Evolutionary conservation across 2,329 filamentous ascomycete genomes (phyloP), one percentile per base, ranked within the genome.

Genomic region (Talaromyces albobiverticillius): DNA sequence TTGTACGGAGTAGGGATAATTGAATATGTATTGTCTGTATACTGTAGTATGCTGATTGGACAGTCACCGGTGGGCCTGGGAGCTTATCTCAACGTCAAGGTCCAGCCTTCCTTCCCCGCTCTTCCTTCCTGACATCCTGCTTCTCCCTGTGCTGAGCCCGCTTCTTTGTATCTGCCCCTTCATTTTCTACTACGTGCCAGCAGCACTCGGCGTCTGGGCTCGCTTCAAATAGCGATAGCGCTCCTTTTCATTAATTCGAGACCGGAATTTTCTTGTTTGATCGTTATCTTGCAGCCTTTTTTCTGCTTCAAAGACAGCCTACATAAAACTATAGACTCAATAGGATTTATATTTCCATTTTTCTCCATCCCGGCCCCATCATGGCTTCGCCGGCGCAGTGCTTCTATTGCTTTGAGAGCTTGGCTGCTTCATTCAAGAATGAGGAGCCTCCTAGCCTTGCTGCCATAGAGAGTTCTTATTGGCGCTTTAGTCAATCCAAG

Each of bases 321-420:
- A 29, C n/a, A 29, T 46, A 48, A 18, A 53, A 13, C n/a, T 13
- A 48, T 47, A 53, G 43, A 46, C 34, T 34, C 42, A 38, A 48
- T 42, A 32, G 4, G 3, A n/a, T n/a, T 53, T n/a, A 47, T 13
- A 34, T 4, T 6, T 20, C 25, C 32, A 38, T 32, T 46, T 48
- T 41, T 45, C 45, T 20, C 40, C 14, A 26, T 5, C 8, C 22
- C 11, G 23, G 16, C 34, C 40, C 52, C 18, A 61, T 47, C 4
- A 97, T 97, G 93, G 93, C 94, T 46, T 87, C 88, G 54, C 75
- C 83, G 64, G 87, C 86, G 56, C 93, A 97, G 74, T 96, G 92
- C 73, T 85, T 93, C 66, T 92, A 87, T 73, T 96, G 92, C 78
- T 97, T 99, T 79, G 94, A 99, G 74, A 80, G 81, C 38, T 84